These are phyloP conservation scores for Phytophthora citricola DNA, from an alignment of 352 stramenopile genomes.

Conservation along the genomic window DNA sequence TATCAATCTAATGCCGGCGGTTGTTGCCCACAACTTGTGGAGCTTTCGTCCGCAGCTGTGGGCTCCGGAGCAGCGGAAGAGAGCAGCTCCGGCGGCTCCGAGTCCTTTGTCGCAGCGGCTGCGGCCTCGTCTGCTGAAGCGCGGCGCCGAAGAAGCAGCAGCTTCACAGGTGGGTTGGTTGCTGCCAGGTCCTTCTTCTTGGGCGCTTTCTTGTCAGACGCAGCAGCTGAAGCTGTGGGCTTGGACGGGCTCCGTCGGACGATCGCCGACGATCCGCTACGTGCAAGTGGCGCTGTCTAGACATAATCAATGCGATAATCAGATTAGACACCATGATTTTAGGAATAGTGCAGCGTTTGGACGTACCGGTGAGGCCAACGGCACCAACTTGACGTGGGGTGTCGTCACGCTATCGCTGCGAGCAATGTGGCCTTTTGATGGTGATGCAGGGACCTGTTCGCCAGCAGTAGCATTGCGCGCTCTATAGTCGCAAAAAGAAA, in stretches of 20 bases:
- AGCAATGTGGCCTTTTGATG: slow-evolving; percentile 16
- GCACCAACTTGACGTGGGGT: slow-evolving; percentile 11
- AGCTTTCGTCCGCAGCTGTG: slow-evolving; percentile 7
- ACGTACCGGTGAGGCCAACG: slow-evolving; percentile 18
- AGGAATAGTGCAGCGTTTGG: neutral
- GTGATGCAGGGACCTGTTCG: slow-evolving; percentile 13
- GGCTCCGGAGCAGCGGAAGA: slow-evolving; percentile 17
- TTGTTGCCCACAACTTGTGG: neutral
- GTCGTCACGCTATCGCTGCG: slow-evolving; percentile 20
- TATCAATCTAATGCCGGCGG: neutral
- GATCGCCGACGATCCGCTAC: neutral
- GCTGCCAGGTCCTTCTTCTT: slow-evolving; percentile 27
- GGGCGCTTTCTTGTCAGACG: slow-evolving; percentile 27
- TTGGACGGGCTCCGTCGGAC: slow-evolving; percentile 21
- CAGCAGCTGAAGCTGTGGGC: neutral
- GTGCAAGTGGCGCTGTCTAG: slow-evolving; percentile 6
- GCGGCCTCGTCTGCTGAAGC: slow-evolving; percentile 19
- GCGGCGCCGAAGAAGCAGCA: slow-evolving; percentile 61
- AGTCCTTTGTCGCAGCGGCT: neutral
- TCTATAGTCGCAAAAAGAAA: slow-evolving; percentile 35
- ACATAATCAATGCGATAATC: slow-evolving; percentile 9
- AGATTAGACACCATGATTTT: slow-evolving; percentile 11
- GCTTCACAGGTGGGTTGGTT: slow-evolving; percentile 71
- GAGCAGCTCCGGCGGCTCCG: slow-evolving; percentile 1
- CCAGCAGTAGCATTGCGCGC: neutral